Base-by-base conservation (phyloP, 805 yeast genomes). In the Torulaspora maleeae region DNA sequence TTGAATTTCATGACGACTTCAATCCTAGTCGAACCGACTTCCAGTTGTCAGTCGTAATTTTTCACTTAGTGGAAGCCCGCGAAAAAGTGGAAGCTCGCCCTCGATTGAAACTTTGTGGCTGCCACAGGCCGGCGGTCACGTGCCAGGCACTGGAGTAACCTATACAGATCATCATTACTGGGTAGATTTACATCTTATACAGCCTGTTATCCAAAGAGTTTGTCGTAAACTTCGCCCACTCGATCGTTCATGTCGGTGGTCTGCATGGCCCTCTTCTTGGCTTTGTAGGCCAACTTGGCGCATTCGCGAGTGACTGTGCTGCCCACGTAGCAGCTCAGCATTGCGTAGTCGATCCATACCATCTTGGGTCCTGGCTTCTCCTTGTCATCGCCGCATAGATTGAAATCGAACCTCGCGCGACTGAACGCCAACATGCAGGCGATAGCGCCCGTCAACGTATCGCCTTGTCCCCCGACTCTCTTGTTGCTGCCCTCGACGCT, bases 381-480 rank as follows among this genome's bases (percentile, higher is more conserved):
- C 8, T 63, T 56, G 17, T 68, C 58, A 1, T 67, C 60, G 1
- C 74, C 73, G 90, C 95, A 86, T 1, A 82, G 56, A 2, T 70
- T 63, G 27, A 73, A 58, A 48, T 77, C 75, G 59, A 86, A 83
- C n/a, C 72, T 66, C 10, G 83, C 82, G 19, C 75, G 60, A 5
- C 85, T 79, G 95, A 95, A 91, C 4, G 87, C 86, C 27, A 86
- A 58, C 56, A 91, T 71, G 0, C 95, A 83, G 1, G 90, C 89
- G n/a, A 89, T 67, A 19, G 86, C 71, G 0, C 99, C 99, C 0
- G 91, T 78, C 32, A 93, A 64, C 0, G 96, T 85, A 57, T 93
- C 99, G 20, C 99, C 99, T 67, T 93, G 98, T 0, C 99, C 99
- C 10, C 97, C 96, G 6, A 86, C 95, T 43, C 99, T 73, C 58